Conservation (phyloP, 768 basidiomycete species). For the Gautieria morchelliformis region DNA sequence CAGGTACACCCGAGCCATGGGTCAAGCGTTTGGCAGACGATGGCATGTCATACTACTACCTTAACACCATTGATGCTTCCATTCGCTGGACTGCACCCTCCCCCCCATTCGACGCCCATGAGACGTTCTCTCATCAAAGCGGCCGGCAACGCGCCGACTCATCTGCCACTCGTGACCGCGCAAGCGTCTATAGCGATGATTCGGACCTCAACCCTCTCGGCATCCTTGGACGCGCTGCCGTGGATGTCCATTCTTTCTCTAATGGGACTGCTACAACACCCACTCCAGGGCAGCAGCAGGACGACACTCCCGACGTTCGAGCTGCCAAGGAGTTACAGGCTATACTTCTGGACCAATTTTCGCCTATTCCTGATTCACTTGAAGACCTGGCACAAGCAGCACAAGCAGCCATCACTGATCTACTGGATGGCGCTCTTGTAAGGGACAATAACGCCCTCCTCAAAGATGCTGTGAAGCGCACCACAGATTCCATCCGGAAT, state of each 20-base stretch:
- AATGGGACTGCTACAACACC: background rate
- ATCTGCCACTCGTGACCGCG: conserved; percentile 27
- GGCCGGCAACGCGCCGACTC: conserved; percentile 27
- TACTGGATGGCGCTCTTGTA: conserved; percentile 7
- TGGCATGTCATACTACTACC: conserved; percentile 70
- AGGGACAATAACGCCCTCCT: background rate
- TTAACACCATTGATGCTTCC: conserved; percentile 60
- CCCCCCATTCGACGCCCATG: background rate
- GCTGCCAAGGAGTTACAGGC: conserved; percentile 6
- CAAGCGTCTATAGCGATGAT: conserved; percentile 72
- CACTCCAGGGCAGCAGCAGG: background rate
- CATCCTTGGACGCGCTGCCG: conserved; percentile 13
- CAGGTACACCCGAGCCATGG: conserved; percentile 76
- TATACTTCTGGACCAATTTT: background rate
- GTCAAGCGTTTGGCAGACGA: conserved; percentile 71
- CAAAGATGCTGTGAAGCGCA: conserved; percentile 1
- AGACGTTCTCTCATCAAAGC: conserved; percentile 10
- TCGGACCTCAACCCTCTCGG: conserved; percentile 58
- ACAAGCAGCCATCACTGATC: conserved; percentile 12
- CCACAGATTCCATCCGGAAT: conserved; percentile 15
- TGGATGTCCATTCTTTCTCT: background rate
- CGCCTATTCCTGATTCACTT: conserved; percentile 8
- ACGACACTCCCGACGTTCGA: background rate
- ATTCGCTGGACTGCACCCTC: conserved; percentile 54
- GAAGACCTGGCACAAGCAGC: conserved; percentile 10